Base-by-base conservation (phyloP, 495 filamentous ascomycete genomes). In the Neurospora cerealis region DNA sequence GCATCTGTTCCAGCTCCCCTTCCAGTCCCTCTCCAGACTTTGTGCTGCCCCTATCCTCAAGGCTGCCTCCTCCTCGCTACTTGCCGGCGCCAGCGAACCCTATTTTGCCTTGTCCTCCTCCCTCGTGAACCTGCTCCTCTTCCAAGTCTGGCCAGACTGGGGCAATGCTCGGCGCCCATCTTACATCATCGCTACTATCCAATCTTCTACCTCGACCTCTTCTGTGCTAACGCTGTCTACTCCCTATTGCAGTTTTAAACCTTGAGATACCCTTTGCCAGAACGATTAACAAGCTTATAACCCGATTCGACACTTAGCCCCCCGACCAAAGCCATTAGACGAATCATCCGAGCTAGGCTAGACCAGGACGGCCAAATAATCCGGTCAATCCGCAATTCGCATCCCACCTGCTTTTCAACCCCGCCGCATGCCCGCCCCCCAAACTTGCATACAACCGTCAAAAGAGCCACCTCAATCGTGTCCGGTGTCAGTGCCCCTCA, bases 401-500 rank as follows among this genome's bases (percentile, higher is more conserved):
- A 66, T 66, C 28, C 54, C 54, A 36, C 28, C 28, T 28, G 54
- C 54, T 66, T 66, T 34, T 66, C 54, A 66, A 66, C 54, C 54
- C 54, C 54, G 54, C 54, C 54, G 54, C 32, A 19, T 66, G 54
- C 54, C 54, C 54, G 28, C 28, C 28, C 32, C 54, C 54, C 54
- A 28, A 66, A 34, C 28, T 66, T 32, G 54, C 54, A 66, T 66
- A 66, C 54, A 36, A 34, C 28, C 28, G 28, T 34, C 54, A 32
- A 62, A 62, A 66, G 13, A 48, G 34, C 39, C 38, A 28, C 42
- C 21, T 70, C n/a, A 72, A 15, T 38, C 36, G 39, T 60, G 39
- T 48, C 70, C 72, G 40, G 48, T 69, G 70, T 54, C 77, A 73
- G 69, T 69, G 62, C 70, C 62, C 41, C 19, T 40, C 54, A 34